Conservation (phyloP, 2,329 filamentous ascomycete genomes). For the Talaromyces sp. region DNA sequence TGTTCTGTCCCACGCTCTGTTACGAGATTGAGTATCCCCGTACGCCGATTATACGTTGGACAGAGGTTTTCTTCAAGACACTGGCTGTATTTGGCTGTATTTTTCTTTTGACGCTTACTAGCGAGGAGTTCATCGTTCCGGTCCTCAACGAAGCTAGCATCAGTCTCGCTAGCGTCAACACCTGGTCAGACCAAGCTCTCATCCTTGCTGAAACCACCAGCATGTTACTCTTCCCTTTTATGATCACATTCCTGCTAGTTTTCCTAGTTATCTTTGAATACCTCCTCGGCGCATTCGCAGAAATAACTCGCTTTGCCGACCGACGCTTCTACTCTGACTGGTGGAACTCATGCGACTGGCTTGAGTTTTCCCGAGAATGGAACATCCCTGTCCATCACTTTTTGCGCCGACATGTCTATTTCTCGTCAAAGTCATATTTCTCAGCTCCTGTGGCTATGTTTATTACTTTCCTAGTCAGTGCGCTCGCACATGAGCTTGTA, state of each 20-base stretch:
- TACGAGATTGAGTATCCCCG: slow-evolving; percentile 97
- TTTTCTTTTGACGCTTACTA: slow-evolving; percentile 85
- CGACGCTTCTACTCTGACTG: slow-evolving; percentile 83
- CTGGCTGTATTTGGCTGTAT: slow-evolving; percentile 93
- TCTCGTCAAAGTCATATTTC: slow-evolving; percentile 71
- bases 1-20: slow-evolving; percentile 91
- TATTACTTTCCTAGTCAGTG: slow-evolving; percentile 87
- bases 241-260: slow-evolving; percentile 90
- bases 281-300: slow-evolving; percentile 86
- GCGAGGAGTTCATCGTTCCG: slow-evolving; percentile 92
- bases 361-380: slow-evolving; percentile 95
- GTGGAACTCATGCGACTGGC: slow-evolving; percentile 64
- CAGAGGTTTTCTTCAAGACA: slow-evolving; percentile 77
- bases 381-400: slow-evolving; percentile 98
- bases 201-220: slow-evolving; percentile 87
- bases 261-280: slow-evolving; percentile 99
- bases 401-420: slow-evolving; percentile 90
- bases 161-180: slow-evolving; percentile 47
- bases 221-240: slow-evolving; percentile 91
- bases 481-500: slow-evolving; percentile 87
- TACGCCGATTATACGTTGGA: slow-evolving; percentile 69
- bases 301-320: slow-evolving; percentile 90
- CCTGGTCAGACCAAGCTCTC: slow-evolving; percentile 65
- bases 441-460: slow-evolving; percentile 74
- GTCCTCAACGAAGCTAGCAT: slow-evolving; percentile 72